Evolutionary conservation across 441 rosid genomes (phyloP).

Genomic region (Gossypium davidsonii): DNA sequence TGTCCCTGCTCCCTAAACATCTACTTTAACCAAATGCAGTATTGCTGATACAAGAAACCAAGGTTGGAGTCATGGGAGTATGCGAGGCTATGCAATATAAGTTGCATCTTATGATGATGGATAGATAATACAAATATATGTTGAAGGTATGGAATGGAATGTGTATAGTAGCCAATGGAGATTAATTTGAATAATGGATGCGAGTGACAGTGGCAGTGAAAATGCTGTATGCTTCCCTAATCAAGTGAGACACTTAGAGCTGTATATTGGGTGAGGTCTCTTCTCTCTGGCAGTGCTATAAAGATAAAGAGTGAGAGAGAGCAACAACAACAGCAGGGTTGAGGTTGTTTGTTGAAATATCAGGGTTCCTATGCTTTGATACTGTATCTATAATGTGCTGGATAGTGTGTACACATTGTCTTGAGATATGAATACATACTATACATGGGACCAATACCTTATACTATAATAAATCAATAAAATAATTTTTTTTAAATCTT

Average conservation of each 20-base stretch:
- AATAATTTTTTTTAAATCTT: background rate
- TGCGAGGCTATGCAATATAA: background rate
- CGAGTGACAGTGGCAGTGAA: background rate
- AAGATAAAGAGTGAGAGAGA: background rate
- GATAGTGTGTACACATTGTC: background rate
- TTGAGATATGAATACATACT: background rate
- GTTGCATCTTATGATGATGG: background rate
- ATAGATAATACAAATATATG: background rate
- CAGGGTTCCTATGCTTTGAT: conserved; percentile 4
- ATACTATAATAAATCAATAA: background rate
- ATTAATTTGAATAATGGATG: background rate
- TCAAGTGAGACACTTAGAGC: background rate
- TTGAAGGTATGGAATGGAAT: background rate
- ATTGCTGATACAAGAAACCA: conserved; percentile 8
- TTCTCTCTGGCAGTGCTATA: background rate
- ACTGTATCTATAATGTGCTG: background rate
- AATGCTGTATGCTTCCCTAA: background rate
- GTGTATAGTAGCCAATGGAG: background rate
- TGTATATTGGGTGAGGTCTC: conserved; percentile 1
- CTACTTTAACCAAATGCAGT: conserved; percentile 1
- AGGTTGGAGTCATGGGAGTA: conserved; percentile 7
- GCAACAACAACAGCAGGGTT: background rate
- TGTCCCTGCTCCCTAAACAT: background rate
- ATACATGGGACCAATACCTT: background rate
- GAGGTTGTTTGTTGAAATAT: background rate